These are phyloP conservation scores for Saccharomycopsis vini DNA, from an alignment of 805 yeast genomes.

Conservation along the genomic window DNA sequence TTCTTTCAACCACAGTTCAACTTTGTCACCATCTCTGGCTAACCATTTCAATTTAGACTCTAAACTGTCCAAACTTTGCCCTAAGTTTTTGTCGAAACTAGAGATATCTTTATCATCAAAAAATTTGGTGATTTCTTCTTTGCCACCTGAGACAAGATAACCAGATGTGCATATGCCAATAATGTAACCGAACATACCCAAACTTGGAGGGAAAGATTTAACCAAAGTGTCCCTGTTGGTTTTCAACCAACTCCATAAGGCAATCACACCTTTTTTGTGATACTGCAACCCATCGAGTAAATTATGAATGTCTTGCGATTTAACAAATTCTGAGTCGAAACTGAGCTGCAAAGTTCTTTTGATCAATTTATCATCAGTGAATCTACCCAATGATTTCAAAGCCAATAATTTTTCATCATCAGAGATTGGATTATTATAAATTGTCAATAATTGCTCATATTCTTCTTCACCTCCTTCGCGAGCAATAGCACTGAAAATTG, in stretches of 20 bases:
- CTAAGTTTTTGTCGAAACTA: slow-evolving; percentile 57
- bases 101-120: slow-evolving; percentile 47
- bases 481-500: slow-evolving; percentile 62
- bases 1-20: slow-evolving; percentile 40
- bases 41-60: slow-evolving; percentile 52
- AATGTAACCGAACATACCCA: slow-evolving; percentile 70
- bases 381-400: slow-evolving; percentile 58
- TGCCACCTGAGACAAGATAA: slow-evolving; percentile 47
- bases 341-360: slow-evolving; percentile 47
- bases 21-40: slow-evolving; percentile 41
- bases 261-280: slow-evolving; percentile 55
- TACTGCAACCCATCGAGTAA: slow-evolving; percentile 69
- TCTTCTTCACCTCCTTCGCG: slow-evolving; percentile 51
- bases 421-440: slow-evolving; percentile 52
- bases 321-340: slow-evolving; percentile 50
- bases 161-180: slow-evolving; percentile 54
- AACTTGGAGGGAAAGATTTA: slow-evolving; percentile 68
- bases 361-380: slow-evolving; percentile 42
- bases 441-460: slow-evolving; percentile 51
- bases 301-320: slow-evolving; percentile 62
- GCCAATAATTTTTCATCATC: slow-evolving; percentile 66
- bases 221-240: slow-evolving; percentile 63
- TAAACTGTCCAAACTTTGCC: slow-evolving; percentile 55
- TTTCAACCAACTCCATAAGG: slow-evolving; percentile 66
- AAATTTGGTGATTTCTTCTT: slow-evolving; percentile 41